These are phyloP conservation scores for Encephalitozoon hellem DNA, from an alignment of 371 early-diverging fungal genomes.

Conservation along the genomic window DNA sequence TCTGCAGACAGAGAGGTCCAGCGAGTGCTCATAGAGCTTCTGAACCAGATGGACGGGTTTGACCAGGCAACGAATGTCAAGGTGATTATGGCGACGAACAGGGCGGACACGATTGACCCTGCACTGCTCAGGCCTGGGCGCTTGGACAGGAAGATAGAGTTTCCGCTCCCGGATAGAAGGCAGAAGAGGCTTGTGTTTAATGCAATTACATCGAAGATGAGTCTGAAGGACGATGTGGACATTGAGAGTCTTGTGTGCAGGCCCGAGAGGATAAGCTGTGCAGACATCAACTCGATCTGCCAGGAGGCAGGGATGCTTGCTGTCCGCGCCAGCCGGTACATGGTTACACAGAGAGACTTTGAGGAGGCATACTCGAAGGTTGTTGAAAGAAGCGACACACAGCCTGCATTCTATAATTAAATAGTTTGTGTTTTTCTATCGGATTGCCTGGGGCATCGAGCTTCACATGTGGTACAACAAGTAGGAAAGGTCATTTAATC, in stretches of 20 bases:
- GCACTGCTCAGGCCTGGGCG: constrained; percentile 88
- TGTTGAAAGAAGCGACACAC: constrained; percentile 50
- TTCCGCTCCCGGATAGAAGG: constrained; percentile 91
- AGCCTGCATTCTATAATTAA: constrained; percentile 57
- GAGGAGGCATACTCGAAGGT: constrained; percentile 72
- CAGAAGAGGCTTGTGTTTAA: constrained; percentile 95
- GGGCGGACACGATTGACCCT: constrained; percentile 92
- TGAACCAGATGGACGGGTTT: constrained; percentile 99
- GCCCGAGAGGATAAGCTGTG: constrained; percentile 91
- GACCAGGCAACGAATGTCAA: constrained; percentile 96
- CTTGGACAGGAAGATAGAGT: constrained; percentile 82
- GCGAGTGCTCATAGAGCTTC: constrained; percentile 88
- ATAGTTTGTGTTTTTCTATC: neutral
- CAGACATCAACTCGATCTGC: constrained; percentile 96
- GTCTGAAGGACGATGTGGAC: constrained; percentile 89
- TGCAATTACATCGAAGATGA: constrained; percentile 94
- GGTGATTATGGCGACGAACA: constrained; percentile 98
- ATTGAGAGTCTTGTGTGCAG: constrained; percentile 92
- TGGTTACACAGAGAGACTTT: constrained; percentile 85
- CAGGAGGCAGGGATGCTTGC: constrained; percentile 99
- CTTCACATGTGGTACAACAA: no score
- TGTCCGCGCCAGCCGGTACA: constrained; percentile 87
- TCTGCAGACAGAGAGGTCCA: constrained; percentile 99
- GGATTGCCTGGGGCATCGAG: no score
- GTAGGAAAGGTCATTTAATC: neutral